Evolutionary conservation across 768 basidiomycete genomes (phyloP), one percentile per base, ranked within the genome.

Genomic region (Lactarius vividus): DNA sequence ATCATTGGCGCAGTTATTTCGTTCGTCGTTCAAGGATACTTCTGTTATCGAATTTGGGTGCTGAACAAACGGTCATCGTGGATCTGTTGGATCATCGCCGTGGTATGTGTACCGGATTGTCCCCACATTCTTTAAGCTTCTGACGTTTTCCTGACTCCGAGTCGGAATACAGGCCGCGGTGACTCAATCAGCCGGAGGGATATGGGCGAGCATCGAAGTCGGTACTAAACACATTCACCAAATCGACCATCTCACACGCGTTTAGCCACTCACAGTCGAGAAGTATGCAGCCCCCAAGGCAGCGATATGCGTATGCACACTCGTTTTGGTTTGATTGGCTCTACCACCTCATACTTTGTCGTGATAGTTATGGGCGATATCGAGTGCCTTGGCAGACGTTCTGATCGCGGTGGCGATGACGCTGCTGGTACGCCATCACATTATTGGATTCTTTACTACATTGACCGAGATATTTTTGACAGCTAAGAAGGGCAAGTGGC

Each of bases 21-120:
- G 11, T 11, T 26, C n/a, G 15, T 49, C 46, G 46, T 49, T 23
- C 46, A 26, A 49, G 23, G 4, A 6, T 49, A 49, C 46, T 49
- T 49, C 11, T 49, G 46, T 49, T 49, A 49, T 49, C 46, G 46
- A n/a, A 49, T 49, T 49, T 49, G 46, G 46, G 46, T 49, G 23
- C 46, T 49, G 23, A 49, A 26, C n/a, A 4, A 5, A 26, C 23
- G 23, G 23, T 49, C 46, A 2, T 46, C 44, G n/a, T 49, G 46
- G 46, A 6, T 49, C 46, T 49, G 46, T 49, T 49, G 11, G n/a
- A 49, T 26, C n/a, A 49, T 49, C 5, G 46, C 23, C 23, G 23
- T 49, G 2, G 46, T 49, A n/a, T 49, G 46, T 49, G 23, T 49
- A 49, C 11, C 10, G 1, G n/a, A 13, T 10, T 20, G 18, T 23